phyloP scores from a whole-genome alignment of 805 yeast genomes.

The Teunomyces aglyptinius region DNA sequence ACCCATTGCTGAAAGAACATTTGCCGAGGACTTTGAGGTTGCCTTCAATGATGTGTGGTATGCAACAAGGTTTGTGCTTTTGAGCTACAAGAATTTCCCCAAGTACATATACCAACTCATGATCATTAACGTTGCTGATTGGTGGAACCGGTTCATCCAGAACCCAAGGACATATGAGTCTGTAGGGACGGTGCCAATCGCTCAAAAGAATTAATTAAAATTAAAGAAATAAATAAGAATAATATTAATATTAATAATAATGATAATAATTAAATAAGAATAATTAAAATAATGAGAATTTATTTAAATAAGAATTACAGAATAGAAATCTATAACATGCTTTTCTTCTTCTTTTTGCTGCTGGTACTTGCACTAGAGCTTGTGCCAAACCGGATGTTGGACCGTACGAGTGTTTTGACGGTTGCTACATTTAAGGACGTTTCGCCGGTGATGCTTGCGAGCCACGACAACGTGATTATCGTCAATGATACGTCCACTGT shows the following conservation, averaged over 20 bases:
- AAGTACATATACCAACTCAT: conserved; percentile 50
- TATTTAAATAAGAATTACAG: neutral
- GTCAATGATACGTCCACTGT: conserved; percentile 11
- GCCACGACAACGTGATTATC: conserved; percentile 10
- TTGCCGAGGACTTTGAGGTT: conserved; percentile 44
- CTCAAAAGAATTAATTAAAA: neutral
- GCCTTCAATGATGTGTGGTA: conserved; percentile 53
- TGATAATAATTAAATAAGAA: neutral
- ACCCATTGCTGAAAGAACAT: conserved; percentile 8
- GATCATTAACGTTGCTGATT: conserved; percentile 47
- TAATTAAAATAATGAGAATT: neutral
- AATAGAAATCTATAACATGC: neutral
- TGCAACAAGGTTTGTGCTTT: conserved; percentile 63
- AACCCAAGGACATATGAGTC: conserved; percentile 21
- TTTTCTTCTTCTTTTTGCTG: neutral
- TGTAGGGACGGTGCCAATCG: neutral
- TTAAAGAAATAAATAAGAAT: neutral
- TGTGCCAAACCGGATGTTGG: neutral
- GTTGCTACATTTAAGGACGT: neutral
- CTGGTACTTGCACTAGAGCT: neutral
- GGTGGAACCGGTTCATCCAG: conserved; percentile 82
- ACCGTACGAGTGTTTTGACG: neutral
- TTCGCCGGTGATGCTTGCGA: neutral
- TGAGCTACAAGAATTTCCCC: conserved; percentile 72
- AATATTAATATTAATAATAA: neutral